Base-by-base conservation (phyloP, 768 basidiomycete species). In the Albatrellus ellisii region DNA sequence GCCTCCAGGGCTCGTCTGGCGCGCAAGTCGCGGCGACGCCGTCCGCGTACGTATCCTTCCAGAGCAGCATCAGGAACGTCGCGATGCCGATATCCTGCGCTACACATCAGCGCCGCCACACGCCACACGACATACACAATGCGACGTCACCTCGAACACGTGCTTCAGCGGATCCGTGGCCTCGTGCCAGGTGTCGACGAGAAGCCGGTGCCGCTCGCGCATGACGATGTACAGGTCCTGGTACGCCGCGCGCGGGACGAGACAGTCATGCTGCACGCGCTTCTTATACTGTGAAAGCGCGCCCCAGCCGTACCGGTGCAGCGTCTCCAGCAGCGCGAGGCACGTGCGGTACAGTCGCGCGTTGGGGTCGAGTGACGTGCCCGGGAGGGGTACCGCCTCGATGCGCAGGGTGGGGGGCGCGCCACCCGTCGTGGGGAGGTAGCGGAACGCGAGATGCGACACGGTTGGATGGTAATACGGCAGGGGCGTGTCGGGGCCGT, bases 391-490 rank as follows among this genome's bases (percentile, higher is more conserved):
- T 8, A 72, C 50, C 1, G 67, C 69, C 46, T 80, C 80, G 18
- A 83, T 70, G 15, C 72, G 68, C n/a, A 86, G 52, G 15, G 44
- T 46, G 49, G 50, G 26, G 29, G 63, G 51, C 14, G 58, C 26
- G n/a, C n/a, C n/a, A n/a, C n/a, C n/a, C 6, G 53, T 45, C 12
- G 56, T 54, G 5, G 58, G 35, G 41, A 83, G 45, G 56, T 79
- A 89, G n/a, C 77, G 75, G 55, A 92, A 89, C 0, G 86, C 89
- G 26, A 98, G 65, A 45, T 83, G 80, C 2, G 59, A 62, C 7
- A 94, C 86, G 1, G 78, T 53, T 0, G 94, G 94, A 52, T 98
- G 91, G 53, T 94, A 97, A 54, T 87, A 97, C 0, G 94, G 94
- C 2, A 95, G 60, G 1, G 63, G 42, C 2, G 57, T 58, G 6